These are phyloP conservation scores for Phytophthora ramorum DNA, from an alignment of 352 stramenopile genomes.

Conservation along the genomic window DNA sequence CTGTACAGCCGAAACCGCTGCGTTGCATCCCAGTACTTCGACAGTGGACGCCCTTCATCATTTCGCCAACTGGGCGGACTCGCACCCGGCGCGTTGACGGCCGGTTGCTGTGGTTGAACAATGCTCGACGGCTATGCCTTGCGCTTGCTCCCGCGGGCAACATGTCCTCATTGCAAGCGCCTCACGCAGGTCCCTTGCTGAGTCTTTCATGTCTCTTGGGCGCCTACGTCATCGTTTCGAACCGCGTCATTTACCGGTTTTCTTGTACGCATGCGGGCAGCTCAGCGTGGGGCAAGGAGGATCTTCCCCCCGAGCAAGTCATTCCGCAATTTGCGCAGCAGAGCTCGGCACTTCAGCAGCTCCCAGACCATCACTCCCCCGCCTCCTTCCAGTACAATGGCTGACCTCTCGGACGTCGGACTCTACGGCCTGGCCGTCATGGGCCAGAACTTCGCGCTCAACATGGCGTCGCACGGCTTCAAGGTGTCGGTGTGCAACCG, in stretches of 20 bases:
- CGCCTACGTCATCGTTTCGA: background rate
- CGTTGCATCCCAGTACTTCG: too few relatives aligned
- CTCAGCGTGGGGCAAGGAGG: background rate
- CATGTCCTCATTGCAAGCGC: background rate
- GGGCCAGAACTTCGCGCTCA: slow-evolving; percentile 99
- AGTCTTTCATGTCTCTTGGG: slow-evolving; percentile 26
- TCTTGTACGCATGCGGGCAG: background rate
- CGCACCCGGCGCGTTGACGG: too few relatives aligned
- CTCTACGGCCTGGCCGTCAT: slow-evolving; percentile 95
- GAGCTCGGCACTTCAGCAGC: slow-evolving; percentile 14
- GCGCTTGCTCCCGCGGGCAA: too few relatives aligned
- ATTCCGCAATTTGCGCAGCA: slow-evolving; percentile 38
- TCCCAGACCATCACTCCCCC: slow-evolving; percentile 1
- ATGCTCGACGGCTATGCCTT: too few relatives aligned
- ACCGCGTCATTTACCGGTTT: background rate
- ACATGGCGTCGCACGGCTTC: slow-evolving; percentile 99
- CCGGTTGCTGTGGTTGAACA: too few relatives aligned
- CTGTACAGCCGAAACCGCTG: too few relatives aligned
- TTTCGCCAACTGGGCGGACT: too few relatives aligned
- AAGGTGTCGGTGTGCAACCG: slow-evolving; percentile 97
- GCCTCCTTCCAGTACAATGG: slow-evolving; percentile 40
- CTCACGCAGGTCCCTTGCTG: background rate
- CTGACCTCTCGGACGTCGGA: slow-evolving; percentile 83
- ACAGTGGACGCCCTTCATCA: too few relatives aligned
- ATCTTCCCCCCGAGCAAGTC: slow-evolving; percentile 20